A percentile compares a stretch with the other conserved stretches of the same genome.
Conservation (phyloP, 495 filamentous ascomycete genomes). For the Cairneyella variabilis region DNA sequence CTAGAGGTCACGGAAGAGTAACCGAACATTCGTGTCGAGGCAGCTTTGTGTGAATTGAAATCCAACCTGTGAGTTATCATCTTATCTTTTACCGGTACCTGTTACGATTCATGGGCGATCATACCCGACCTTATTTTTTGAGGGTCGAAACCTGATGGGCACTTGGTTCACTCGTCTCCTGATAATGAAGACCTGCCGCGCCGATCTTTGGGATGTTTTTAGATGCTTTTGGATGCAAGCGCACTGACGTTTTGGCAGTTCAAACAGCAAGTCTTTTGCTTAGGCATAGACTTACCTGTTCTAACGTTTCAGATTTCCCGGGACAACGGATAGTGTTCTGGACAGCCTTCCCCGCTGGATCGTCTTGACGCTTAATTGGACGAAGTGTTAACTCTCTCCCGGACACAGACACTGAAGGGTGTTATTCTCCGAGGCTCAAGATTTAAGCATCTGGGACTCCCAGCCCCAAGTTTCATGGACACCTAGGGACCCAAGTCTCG, state of each 20-base stretch:
- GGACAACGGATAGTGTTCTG: conserved; percentile 11
- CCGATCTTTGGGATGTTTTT: conserved; percentile 9
- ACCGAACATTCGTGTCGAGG: too few species aligned
- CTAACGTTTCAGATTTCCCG: conserved; percentile 21
- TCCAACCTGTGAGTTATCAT: conserved; percentile 4
- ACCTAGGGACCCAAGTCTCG: conserved; percentile 1
- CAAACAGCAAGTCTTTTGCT: conserved; percentile 15
- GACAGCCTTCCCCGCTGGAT: not conserved
- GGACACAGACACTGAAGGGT: not conserved
- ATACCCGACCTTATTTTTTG: conserved; percentile 1
- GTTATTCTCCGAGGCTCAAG: conserved; percentile 6
- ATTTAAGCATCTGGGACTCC: conserved; percentile 13
- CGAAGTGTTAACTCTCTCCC: not conserved
- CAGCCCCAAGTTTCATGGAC: conserved; percentile 24
- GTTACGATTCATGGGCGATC: not conserved
- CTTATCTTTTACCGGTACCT: conserved; percentile 4
- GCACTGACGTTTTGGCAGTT: conserved; percentile 17
- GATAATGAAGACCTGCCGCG: not conserved
- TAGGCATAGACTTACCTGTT: conserved; percentile 23
- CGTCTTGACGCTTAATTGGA: conserved; percentile 13
- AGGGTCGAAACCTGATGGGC: not conserved
- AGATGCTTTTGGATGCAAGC: conserved; percentile 11
- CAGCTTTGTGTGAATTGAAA: conserved; percentile 1
- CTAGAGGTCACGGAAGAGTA: too few species aligned
- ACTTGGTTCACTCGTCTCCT: not conserved